These are phyloP conservation scores for Blepharisma stoltei DNA, from an alignment of 73 alveolate genomes.

Conservation along the genomic window DNA sequence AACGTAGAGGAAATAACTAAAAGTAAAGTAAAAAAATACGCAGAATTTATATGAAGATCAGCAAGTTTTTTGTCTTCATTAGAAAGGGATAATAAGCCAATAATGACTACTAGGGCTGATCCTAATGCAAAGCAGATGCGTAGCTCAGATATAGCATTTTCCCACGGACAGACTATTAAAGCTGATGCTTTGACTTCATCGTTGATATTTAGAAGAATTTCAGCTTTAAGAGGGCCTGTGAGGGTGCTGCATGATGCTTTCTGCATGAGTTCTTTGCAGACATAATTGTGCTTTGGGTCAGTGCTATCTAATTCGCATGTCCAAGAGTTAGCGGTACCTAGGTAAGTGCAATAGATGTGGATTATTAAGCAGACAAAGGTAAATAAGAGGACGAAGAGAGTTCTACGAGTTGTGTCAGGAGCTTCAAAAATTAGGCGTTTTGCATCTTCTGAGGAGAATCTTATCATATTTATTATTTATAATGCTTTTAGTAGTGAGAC, in stretches of 20 bases:
- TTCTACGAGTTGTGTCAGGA: neutral
- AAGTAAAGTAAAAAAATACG: conserved; percentile 29
- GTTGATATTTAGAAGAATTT: neutral
- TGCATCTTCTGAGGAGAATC: neutral
- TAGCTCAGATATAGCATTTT: conserved; percentile 43
- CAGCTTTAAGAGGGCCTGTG: conserved; percentile 1
- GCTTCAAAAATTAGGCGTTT: neutral
- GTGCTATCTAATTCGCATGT: neutral
- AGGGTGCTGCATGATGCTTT: neutral
- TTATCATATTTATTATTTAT: no score
- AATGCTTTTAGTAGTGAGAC: no score
- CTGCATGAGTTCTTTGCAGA: neutral
- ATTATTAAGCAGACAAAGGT: neutral
- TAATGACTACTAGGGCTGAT: conserved; percentile 2
- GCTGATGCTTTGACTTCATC: conserved; percentile 4
- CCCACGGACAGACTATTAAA: conserved; percentile 43
- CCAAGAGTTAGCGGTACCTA: neutral
- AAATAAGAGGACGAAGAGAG: neutral
- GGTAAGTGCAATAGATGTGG: neutral
- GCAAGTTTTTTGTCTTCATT: conserved; percentile 40
- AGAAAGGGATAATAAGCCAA: conserved; percentile 34
- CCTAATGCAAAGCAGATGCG: conserved; percentile 37
- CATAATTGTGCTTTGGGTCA: neutral
- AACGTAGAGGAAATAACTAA: conserved; percentile 40
- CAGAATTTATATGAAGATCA: conserved; percentile 27